These are phyloP conservation scores for Solanum raphanifolium DNA, from an alignment of 257 asterid species.

Conservation along the genomic window DNA sequence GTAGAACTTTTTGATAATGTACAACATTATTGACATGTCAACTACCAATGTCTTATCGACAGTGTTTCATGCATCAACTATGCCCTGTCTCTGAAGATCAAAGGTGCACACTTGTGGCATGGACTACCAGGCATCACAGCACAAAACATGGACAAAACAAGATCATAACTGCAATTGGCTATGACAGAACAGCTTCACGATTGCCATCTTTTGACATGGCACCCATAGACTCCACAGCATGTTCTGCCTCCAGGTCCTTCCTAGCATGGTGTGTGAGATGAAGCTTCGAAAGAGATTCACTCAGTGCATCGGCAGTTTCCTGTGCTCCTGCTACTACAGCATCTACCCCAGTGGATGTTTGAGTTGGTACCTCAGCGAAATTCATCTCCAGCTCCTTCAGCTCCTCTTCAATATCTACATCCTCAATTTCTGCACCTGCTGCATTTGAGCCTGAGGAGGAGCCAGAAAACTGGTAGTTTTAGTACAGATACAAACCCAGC, in stretches of 20 bases:
- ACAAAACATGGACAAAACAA: not conserved
- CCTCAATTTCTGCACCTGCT: conserved; percentile 29
- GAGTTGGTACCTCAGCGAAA: conserved; percentile 13
- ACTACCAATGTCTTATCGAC: not conserved
- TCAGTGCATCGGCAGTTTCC: conserved; percentile 33
- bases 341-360: conserved; percentile 7
- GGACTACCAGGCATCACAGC: not conserved
- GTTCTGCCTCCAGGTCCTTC: conserved; percentile 5
- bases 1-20: not conserved
- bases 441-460: conserved; percentile 28
- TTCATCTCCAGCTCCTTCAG: conserved; percentile 45
- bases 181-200: conserved; percentile 33
- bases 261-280: conserved; percentile 21
- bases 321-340: conserved; percentile 11
- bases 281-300: conserved; percentile 43
- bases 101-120: not conserved
- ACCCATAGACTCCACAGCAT: not conserved
- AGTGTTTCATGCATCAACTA: not conserved
- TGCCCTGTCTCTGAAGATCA: not conserved
- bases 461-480: not conserved
- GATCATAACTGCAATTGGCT: not conserved
- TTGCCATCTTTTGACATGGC: conserved; percentile 3
- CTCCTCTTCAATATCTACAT: conserved; percentile 71
- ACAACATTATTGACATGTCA: not conserved
- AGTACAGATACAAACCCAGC: conserved; percentile 3